Base-by-base conservation (phyloP, 257 asterid species). In the Solanum clarkiae region DNA sequence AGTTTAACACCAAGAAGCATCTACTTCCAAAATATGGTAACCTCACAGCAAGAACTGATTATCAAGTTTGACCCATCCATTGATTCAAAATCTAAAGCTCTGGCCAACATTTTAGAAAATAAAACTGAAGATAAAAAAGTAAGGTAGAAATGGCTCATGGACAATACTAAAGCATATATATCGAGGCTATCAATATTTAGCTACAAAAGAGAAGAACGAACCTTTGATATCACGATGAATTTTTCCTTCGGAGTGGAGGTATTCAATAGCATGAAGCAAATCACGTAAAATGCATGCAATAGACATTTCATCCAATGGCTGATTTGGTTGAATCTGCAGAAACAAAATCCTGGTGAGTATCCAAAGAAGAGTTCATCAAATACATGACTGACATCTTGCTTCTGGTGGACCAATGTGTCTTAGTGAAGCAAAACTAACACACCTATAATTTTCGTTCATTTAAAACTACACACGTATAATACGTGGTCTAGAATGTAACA, bases 141-240 rank as follows among this genome's bases (percentile, higher is more conserved):
- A 75, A 49, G 82, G 62, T 53, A 29, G 11, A 53, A 79, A 79
- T 79, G 83, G 83, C 29, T 17, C 65, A 79, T 53, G 83, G 45
- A 79, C 22, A 79, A 79, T 53, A 79, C 83, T 49, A 79, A 53
- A 26, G 49, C 26, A 77, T 16, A 29, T 51, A 79, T 79, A 17
- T 79, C 49, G 49, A 79, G 65, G 63, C 65, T 79, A 53, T 79
- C 47, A 53, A 16, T 53, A 79, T 79, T 77, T 10, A 79, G 83
- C 47, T 26, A 79, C 65, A 79, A 79, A 70, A 70, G 82, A 68
- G 51, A 65, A 68, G 56, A 84, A 69, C 51, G 75, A 90, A 97
- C 99, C 98, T 94, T 97, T 97, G 86, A 97, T 95, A 93, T 97
- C 99, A 85, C 99, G 93, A 89, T 97, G 99, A 88, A 97, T 97